phyloP scores from a whole-genome alignment of 2,329 filamentous ascomycete species.

The Aspergillus persii region DNA sequence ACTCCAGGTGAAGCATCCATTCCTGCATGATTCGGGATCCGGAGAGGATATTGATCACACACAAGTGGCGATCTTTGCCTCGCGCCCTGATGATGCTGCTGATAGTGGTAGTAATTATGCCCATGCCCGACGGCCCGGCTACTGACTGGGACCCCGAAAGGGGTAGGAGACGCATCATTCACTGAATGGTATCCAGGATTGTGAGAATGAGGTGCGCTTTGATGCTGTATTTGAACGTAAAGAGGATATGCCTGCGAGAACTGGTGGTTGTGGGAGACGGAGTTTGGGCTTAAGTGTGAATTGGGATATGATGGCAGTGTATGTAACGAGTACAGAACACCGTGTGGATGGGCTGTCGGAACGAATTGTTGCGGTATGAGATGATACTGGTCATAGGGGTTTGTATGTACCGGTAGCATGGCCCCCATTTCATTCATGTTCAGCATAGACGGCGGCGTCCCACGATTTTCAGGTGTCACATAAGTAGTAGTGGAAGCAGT shows the following conservation, averaged over 20 bases:
- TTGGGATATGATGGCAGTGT: constrained; percentile 26
- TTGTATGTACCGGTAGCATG: constrained; percentile 25
- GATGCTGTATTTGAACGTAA: constrained; percentile 29
- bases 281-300: constrained; percentile 10
- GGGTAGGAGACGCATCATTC: constrained; percentile 18
- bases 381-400: constrained; percentile 26
- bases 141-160: constrained; percentile 13
- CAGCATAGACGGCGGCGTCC: constrained; percentile 18
- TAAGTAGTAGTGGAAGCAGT: constrained; percentile 9
- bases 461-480: constrained; percentile 20
- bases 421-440: constrained; percentile 33
- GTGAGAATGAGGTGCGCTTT: neutral
- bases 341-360: constrained; percentile 21
- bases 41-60: neutral
- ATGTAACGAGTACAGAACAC: constrained; percentile 30
- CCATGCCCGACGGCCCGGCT: neutral
- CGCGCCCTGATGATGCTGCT: neutral
- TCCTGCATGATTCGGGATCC: neutral
- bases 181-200: constrained; percentile 19
- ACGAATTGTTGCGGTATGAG: constrained; percentile 28
- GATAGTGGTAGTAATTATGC: neutral
- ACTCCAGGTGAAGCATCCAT: neutral
- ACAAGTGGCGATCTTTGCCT: neutral
- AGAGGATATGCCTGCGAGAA: constrained; percentile 27
- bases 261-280: constrained; percentile 24